Percentiles rank a stretch among this genome's conserved stretches.
Conservation (phyloP, 1,284 basidiomycete genomes). For the Boletus calvinii region DNA sequence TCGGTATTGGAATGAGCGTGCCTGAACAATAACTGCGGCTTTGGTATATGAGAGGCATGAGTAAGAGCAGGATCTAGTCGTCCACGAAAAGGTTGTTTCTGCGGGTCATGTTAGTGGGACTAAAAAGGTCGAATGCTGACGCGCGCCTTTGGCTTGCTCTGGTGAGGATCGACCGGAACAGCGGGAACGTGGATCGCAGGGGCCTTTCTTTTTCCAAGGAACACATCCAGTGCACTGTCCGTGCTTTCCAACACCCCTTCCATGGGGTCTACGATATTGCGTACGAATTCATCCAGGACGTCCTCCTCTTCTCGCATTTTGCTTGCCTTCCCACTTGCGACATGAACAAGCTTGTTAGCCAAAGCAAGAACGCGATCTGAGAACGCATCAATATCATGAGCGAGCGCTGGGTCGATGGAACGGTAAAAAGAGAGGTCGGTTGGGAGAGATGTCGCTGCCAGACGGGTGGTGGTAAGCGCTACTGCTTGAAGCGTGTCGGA, state of each 20-base stretch:
- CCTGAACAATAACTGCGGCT: conserved; percentile 79
- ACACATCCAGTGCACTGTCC: conserved; percentile 80
- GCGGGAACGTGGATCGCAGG: conserved; percentile 59
- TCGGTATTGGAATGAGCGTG: conserved; percentile 55
- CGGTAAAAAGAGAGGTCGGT: conserved; percentile 81
- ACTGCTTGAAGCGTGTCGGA: conserved; percentile 54
- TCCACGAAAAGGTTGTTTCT: conserved; percentile 37
- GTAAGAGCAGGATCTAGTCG: conserved; percentile 60
- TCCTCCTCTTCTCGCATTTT: conserved; percentile 73
- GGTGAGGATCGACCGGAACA: conserved; percentile 10
- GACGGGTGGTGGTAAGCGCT: conserved; percentile 60
- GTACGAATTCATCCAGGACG: conserved; percentile 77
- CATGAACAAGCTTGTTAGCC: conserved; percentile 60
- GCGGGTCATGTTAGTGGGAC: conserved; percentile 15
- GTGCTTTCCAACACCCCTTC: conserved; percentile 86
- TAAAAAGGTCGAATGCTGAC: not conserved
- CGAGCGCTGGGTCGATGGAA: conserved; percentile 74
- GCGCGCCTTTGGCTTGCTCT: conserved; percentile 24
- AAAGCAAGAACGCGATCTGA: conserved; percentile 61
- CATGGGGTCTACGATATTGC: conserved; percentile 77
- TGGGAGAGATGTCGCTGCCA: conserved; percentile 55
- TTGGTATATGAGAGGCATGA: conserved; percentile 68
- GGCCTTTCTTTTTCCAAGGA: conserved; percentile 68
- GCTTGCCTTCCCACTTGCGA: conserved; percentile 42
- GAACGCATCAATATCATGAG: conserved; percentile 62